Conservation (phyloP, 257 asterid species). For the Nicotiana tomentosiformis region DNA sequence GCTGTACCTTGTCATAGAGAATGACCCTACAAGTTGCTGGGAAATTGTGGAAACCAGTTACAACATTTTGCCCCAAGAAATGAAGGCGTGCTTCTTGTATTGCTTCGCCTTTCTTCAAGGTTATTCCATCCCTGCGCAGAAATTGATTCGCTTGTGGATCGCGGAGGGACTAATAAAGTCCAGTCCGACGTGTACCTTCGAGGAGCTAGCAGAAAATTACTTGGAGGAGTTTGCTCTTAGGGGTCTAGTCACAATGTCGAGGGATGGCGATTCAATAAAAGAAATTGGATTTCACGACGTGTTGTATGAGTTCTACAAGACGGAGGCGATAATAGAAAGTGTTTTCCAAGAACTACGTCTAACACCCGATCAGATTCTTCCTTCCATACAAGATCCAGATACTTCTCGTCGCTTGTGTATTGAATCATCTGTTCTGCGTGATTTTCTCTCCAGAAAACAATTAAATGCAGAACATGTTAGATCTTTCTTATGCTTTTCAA, state of each 20-base stretch:
- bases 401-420: background rate
- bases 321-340: background rate
- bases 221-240: background rate
- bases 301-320: conserved; percentile 18
- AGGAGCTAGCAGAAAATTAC: conserved; percentile 17
- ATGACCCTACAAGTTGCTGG: background rate
- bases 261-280: background rate
- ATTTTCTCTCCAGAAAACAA: background rate
- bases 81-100: conserved; percentile 19
- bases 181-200: background rate
- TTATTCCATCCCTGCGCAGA: conserved; percentile 17
- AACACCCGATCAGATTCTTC: background rate
- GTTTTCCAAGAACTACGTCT: background rate
- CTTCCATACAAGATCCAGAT: background rate
- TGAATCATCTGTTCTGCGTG: background rate
- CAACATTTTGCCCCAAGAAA: conserved; percentile 9
- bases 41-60: conserved; percentile 14
- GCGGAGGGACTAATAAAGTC: conserved; percentile 19
- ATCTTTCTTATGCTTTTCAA: conserved; percentile 7
- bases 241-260: too few species aligned
- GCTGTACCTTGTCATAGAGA: background rate
- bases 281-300: conserved; percentile 15
- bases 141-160: conserved; percentile 15
- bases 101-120: conserved; percentile 19
- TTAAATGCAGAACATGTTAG: background rate